Evolutionary conservation across 208 protist species (phyloP).

Genomic region (Endotrypanum monterogeii): DNA sequence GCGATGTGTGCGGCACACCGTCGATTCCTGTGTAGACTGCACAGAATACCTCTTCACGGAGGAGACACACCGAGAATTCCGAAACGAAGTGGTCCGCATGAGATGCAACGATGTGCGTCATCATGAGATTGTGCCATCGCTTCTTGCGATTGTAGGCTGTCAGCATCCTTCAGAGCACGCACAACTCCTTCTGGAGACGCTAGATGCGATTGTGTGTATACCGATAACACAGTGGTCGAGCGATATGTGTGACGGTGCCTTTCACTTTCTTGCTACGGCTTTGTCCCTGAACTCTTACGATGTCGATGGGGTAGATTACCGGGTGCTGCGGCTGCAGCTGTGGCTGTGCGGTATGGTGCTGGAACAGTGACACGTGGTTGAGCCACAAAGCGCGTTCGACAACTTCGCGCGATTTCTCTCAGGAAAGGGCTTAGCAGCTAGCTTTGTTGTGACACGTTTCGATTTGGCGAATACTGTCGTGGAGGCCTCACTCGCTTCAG

Average conservation of each 20-base stretch:
- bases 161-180: constrained; percentile 8
- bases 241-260: constrained; percentile 15
- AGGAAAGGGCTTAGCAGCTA: background rate
- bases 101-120: constrained; percentile 11
- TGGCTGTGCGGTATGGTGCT: constrained; percentile 15
- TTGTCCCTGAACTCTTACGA: background rate
- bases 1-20: constrained; percentile 39
- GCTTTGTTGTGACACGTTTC: constrained; percentile 9
- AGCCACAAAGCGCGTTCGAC: background rate
- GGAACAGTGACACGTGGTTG: constrained; percentile 3
- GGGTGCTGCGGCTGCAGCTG: constrained; percentile 1
- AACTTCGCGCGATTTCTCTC: constrained; percentile 5
- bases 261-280: constrained; percentile 16
- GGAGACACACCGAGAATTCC: constrained; percentile 28
- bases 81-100: constrained; percentile 24
- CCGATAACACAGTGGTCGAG: constrained; percentile 17
- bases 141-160: constrained; percentile 22
- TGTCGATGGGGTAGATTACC: background rate
- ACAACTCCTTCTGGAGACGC: background rate
- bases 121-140: constrained; percentile 16
- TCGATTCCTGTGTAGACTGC: constrained; percentile 61
- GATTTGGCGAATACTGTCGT: constrained; percentile 1
- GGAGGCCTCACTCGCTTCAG: background rate
- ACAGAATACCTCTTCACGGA: constrained; percentile 57
- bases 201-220: constrained; percentile 7